These are phyloP conservation scores for Neoboletus subvelutipes DNA, from an alignment of 768 basidiomycete species.

Conservation along the genomic window DNA sequence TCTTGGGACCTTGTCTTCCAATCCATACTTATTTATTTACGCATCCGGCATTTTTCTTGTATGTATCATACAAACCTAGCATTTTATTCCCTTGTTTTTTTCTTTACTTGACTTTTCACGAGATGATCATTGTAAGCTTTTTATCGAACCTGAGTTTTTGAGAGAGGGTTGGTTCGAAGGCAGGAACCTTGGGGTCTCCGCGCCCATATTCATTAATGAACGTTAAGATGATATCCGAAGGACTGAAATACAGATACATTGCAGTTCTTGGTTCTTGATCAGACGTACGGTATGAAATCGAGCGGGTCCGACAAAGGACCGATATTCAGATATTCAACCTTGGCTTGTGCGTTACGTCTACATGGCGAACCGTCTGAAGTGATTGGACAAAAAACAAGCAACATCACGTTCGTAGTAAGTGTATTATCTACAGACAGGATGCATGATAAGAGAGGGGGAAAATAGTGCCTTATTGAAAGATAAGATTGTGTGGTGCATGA, in stretches of 20 bases:
- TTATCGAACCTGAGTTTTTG: neutral
- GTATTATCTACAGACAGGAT: neutral
- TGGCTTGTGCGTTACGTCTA: neutral
- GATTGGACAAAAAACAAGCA: neutral
- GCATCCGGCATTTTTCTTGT: conserved; percentile 12
- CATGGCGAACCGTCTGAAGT: neutral
- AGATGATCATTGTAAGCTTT: neutral
- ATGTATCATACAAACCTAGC: conserved; percentile 18
- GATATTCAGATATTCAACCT: too few species aligned
- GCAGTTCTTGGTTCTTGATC: too few species aligned
- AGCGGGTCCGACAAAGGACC: conserved; percentile 2
- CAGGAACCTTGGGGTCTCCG: neutral
- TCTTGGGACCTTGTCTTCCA: conserved; percentile 7
- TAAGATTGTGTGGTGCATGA: neutral
- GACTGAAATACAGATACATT: too few species aligned
- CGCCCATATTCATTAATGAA: conserved; percentile 9
- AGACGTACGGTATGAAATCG: neutral
- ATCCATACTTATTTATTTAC: conserved; percentile 25
- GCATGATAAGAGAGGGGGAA: neutral
- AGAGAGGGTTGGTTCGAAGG: neutral
- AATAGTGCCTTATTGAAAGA: neutral
- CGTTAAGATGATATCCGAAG: neutral
- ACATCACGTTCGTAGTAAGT: neutral
- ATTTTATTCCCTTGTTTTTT: neutral
- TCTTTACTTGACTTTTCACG: neutral